A percentile compares a stretch with the other conserved stretches of the same genome.
Conservation (phyloP, 331 rosid species). For the Pyracantha coccinea region DNA sequence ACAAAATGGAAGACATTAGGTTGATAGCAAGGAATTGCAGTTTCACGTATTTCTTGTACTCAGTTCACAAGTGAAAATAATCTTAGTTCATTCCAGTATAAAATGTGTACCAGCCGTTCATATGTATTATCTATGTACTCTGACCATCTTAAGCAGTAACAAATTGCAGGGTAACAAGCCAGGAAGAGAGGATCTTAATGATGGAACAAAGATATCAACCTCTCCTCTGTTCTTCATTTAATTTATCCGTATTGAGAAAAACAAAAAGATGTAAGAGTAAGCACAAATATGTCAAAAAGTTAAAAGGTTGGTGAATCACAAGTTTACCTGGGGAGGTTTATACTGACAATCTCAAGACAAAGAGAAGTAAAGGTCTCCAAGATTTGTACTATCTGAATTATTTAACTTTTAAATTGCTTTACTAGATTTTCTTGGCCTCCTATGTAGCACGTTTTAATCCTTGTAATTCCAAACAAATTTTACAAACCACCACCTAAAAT, state of each 20-base stretch:
- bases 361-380: neutral
- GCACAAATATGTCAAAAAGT: neutral
- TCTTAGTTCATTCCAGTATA: neutral
- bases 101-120: neutral
- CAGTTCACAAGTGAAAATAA: neutral
- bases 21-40: constrained; percentile 19
- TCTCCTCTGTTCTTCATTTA: neutral
- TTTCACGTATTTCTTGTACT: neutral
- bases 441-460: neutral
- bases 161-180: neutral
- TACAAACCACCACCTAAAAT: neutral
- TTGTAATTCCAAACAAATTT: neutral
- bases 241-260: neutral
- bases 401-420: neutral
- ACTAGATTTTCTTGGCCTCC: neutral
- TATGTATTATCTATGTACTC: neutral
- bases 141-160: neutral
- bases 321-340: neutral
- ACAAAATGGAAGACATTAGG: constrained; percentile 11
- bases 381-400: neutral
- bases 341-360: neutral
- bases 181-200: neutral
- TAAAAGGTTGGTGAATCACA: neutral
- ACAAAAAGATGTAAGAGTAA: neutral
- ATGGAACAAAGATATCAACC: neutral